These are phyloP conservation scores for Aspergillus sp. DNA, from an alignment of 2,329 filamentous ascomycete genomes.

Conservation along the genomic window DNA sequence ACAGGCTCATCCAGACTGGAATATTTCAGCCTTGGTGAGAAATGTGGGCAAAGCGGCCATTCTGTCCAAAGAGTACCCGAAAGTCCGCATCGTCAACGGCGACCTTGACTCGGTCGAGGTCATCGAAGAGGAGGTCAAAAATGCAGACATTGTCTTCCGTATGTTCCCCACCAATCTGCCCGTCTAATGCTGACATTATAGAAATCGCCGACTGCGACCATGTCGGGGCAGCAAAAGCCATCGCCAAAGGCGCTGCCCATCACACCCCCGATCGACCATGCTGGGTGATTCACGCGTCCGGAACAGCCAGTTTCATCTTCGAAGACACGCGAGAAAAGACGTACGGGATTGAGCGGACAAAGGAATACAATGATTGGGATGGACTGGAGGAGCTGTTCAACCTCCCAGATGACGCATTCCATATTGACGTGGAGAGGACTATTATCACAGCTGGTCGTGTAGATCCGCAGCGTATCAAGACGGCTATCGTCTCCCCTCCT, in stretches of 20 bases:
- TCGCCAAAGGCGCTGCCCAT: slow-evolving; percentile 23
- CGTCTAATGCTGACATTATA: slow-evolving; percentile 2
- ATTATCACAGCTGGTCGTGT: slow-evolving; percentile 11
- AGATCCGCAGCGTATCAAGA: slow-evolving; percentile 12
- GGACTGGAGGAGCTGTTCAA: slow-evolving; percentile 24
- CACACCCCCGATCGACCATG: slow-evolving; percentile 15
- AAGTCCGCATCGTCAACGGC: slow-evolving; percentile 31
- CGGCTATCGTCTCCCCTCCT: slow-evolving; percentile 22
- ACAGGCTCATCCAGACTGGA: slow-evolving; percentile 36
- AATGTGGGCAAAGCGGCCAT: slow-evolving; percentile 15
- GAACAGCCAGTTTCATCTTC: slow-evolving; percentile 25
- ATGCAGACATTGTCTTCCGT: slow-evolving; percentile 37
- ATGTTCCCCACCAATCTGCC: slow-evolving; percentile 3
- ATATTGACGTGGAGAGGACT: slow-evolving; percentile 21
- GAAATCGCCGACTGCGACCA: slow-evolving; percentile 28
- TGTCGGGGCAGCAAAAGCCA: slow-evolving; percentile 24
- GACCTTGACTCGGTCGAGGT: slow-evolving; percentile 29
- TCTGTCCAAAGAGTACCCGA: slow-evolving; percentile 22
- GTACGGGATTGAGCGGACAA: slow-evolving; percentile 26
- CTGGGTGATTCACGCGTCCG: slow-evolving; percentile 32
- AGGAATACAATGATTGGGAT: slow-evolving; percentile 35
- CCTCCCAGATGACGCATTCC: slow-evolving; percentile 25
- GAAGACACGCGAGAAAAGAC: slow-evolving; percentile 24
- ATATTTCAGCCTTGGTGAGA: slow-evolving; percentile 34
- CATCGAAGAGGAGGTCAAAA: slow-evolving; percentile 27